Conservation (phyloP, 257 asterid species). For the Solanum chiquidenum region DNA sequence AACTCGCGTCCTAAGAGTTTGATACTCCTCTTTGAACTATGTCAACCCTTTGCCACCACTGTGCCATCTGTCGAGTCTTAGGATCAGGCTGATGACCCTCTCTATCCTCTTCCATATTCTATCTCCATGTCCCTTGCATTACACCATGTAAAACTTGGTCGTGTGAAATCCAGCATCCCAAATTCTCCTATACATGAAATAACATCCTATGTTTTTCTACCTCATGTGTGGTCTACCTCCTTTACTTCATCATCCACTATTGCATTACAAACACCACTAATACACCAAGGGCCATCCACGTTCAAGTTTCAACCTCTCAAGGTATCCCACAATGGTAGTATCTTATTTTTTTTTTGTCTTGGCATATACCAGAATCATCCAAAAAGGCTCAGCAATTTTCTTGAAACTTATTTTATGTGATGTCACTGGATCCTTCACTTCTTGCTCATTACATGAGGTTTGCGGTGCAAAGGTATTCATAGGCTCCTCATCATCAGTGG, state of each 20-base stretch:
- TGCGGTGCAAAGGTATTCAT: background rate
- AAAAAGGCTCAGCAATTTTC: background rate
- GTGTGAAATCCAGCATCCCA: background rate
- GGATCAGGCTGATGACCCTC: background rate
- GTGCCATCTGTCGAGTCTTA: too few species aligned
- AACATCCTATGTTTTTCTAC: background rate
- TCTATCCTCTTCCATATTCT: background rate
- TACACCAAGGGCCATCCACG: background rate
- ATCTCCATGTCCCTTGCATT: background rate
- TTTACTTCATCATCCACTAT: background rate
- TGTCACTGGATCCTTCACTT: background rate
- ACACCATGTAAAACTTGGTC: background rate
- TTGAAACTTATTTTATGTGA: background rate
- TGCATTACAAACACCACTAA: background rate
- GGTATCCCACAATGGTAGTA: background rate
- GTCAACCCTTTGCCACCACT: too few species aligned
- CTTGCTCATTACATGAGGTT: background rate
- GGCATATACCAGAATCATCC: background rate
- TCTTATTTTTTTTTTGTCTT: background rate
- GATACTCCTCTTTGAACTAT: too few species aligned
- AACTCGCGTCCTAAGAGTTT: too few species aligned
- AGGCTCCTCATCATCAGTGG: background rate
- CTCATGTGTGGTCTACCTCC: background rate
- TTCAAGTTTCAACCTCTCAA: background rate
- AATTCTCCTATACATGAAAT: background rate